Base-by-base conservation (phyloP, 1,284 basidiomycete species). In the Melampsora americana region DNA sequence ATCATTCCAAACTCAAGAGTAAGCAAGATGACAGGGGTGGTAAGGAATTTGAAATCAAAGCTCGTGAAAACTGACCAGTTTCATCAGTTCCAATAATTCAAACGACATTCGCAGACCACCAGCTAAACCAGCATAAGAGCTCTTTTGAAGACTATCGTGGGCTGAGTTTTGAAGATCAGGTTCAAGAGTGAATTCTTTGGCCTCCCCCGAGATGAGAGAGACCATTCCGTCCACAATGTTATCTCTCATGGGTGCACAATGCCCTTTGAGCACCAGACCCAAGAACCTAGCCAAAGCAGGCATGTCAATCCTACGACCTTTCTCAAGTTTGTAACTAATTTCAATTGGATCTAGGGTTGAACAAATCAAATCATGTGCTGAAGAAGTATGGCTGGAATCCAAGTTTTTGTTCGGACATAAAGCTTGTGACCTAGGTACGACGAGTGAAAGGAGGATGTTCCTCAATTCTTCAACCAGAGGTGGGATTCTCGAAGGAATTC, bases 161-260 rank as follows among this genome's bases (percentile, higher is more conserved):
- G 73, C 7, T 90, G 90, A 18, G 87, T 86, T 71, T 6, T 23
- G 60, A 7, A 16, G n/a, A 5, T 61, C 60, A 46, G 77, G 77
- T 7, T 79, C 68, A 69, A 77, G 78, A 9, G 79, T 78, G 20
- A 78, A 77, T 32, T 78, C 76, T 26, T 61, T 28, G 16, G n/a
- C 30, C 30, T 23, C 30, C 16, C 28, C 28, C 3, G n/a, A n/a
- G 16, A 61, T 26, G 5, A 61, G 30, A 32, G 60, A n/a, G 32
- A 95, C 89, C 91, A 96, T 93, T 68, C 87, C 86, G 81, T 94
- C 91, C 60, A 96, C 90, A 72, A 89, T 87, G 14, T 86, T 86
- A 84, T 96, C 93, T 48, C 93, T 87, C 88, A 95, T 94, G 12
- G 93, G 93, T 3, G 94, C 93, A 79, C 94, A 95, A 81, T 96